These are phyloP conservation scores for Lactarius sanguifluus DNA, from an alignment of 768 basidiomycete species.

Conservation along the genomic window DNA sequence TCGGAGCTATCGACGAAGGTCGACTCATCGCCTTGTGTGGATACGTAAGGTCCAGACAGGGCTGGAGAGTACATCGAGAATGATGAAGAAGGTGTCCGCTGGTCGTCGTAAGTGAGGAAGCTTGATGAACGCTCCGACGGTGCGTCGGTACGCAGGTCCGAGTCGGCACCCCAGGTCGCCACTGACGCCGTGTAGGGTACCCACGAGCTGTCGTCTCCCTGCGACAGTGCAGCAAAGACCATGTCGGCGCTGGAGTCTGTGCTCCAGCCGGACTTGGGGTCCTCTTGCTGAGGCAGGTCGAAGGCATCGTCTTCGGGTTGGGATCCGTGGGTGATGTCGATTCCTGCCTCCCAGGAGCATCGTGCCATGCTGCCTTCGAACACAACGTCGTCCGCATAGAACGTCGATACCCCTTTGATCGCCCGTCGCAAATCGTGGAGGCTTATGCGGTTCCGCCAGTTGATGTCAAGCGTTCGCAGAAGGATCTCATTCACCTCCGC, in stretches of 20 bases:
- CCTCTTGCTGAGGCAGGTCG: slow-evolving; percentile 54
- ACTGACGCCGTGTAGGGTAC: slow-evolving; percentile 22
- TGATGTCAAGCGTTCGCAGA: slow-evolving; percentile 37
- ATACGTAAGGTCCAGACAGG: slow-evolving; percentile 26
- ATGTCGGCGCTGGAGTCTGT: slow-evolving; percentile 40
- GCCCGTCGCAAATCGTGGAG: slow-evolving; percentile 52
- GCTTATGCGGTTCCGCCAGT: slow-evolving; percentile 39
- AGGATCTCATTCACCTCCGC: slow-evolving; percentile 39
- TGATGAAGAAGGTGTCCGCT: slow-evolving; percentile 29
- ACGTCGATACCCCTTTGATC: slow-evolving; percentile 56
- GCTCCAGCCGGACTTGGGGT: slow-evolving; percentile 59
- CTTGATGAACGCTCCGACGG: slow-evolving; percentile 26
- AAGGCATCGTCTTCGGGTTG: slow-evolving; percentile 30
- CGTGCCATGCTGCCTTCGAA: slow-evolving; percentile 81
- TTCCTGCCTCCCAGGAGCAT: slow-evolving; percentile 74
- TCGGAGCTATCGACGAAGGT: slow-evolving; percentile 23
- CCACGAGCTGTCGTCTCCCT: slow-evolving; percentile 25
- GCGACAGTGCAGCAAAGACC: slow-evolving; percentile 23
- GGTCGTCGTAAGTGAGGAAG: slow-evolving; percentile 28
- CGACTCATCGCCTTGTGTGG: slow-evolving; percentile 21
- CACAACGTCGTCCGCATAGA: slow-evolving; percentile 72
- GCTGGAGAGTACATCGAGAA: slow-evolving; percentile 30
- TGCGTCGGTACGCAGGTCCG: slow-evolving; percentile 15
- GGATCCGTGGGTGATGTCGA: slow-evolving; percentile 57
- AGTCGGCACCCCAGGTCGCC: slow-evolving; percentile 29